Percentiles rank a stretch among this genome's conserved stretches.
Evolutionary conservation across 192 early-diverging fungal species (phyloP).

Genomic region (Oehlia diaphana): DNA sequence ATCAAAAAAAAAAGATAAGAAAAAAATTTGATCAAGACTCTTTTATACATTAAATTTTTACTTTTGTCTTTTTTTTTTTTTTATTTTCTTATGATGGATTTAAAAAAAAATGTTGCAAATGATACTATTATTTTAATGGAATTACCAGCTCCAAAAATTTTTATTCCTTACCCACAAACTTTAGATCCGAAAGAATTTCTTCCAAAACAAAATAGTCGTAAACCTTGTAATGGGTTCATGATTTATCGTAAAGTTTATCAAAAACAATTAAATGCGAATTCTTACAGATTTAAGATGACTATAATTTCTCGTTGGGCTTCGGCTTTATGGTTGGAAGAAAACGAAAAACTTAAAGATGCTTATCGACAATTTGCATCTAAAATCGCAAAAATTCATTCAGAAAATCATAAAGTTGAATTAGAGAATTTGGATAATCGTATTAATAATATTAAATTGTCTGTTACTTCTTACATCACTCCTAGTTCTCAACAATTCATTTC

Average conservation of each 20-base stretch:
- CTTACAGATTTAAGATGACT: not conserved
- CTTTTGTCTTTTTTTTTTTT: too few species aligned
- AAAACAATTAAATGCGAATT: not conserved
- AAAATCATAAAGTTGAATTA: not conserved
- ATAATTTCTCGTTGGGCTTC: not conserved
- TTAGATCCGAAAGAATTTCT: not conserved
- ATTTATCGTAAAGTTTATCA: slow-evolving; percentile 2
- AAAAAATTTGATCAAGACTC: too few species aligned
- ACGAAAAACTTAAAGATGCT: not conserved
- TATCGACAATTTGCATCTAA: slow-evolving; percentile 3
- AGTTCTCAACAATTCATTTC: not conserved
- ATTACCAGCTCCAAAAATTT: not conserved
- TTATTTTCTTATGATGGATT: not conserved
- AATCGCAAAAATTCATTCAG: not conserved
- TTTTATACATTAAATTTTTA: too few species aligned
- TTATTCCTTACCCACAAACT: not conserved
- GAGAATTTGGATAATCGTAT: not conserved
- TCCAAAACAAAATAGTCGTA: not conserved
- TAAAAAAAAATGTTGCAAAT: not conserved
- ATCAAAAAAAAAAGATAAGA: too few species aligned
- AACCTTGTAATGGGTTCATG: slow-evolving; percentile 15
- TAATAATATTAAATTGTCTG: not conserved
- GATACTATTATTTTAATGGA: not conserved
- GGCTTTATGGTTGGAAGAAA: not conserved
- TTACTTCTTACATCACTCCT: not conserved